Evolutionary conservation across 2,329 filamentous ascomycete genomes (phyloP), one percentile per base, ranked within the genome.

Genomic region (Hymenoscyphus fraxineus): DNA sequence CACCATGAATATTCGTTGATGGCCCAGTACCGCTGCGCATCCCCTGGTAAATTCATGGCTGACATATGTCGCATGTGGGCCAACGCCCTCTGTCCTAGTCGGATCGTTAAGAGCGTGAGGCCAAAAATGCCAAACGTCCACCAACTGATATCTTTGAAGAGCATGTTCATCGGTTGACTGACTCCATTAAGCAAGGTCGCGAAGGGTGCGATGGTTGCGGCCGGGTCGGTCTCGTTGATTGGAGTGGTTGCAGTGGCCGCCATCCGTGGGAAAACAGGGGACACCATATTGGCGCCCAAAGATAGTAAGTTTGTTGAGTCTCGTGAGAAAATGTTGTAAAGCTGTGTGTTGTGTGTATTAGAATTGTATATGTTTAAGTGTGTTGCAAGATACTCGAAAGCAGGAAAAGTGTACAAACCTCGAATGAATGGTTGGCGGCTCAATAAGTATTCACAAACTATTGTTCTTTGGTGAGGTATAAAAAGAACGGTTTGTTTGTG

Each of bases 21-120:
- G 69, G 80, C 83, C 85, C 86, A 89, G 76, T 86, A 89, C 54
- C 72, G 74, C 71, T 89, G 86, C 70, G 80, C 80, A 1, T 80
- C 76, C 13, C 79, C 80, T 0, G 81, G 74, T 27, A 79, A 74
- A 3, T 80, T 80, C 85, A 89, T 87, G 68, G 85, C 81, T 22
- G 81, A 80, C 51, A 88, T 79, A 66, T 85, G 85, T 55, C 87
- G 82, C 38, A 88, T 75, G 69, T 86, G 82, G 58, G 80, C 80
- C 80, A 82, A 84, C 38, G 76, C 72, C 63, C 88, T 79, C 72
- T 87, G 82, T 38, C 80, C 65, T 32, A 88, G 74, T 62, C 86
- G 80, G 66, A 87, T 78, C 22, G 75, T 59, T 44, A 89, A 77
- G 58, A 89, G 78, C 38, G 82, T 67, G 60, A 88, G 72, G 57